phyloP scores from a whole-genome alignment of 352 stramenopile species.

The Blastocystis sp. region DNA sequence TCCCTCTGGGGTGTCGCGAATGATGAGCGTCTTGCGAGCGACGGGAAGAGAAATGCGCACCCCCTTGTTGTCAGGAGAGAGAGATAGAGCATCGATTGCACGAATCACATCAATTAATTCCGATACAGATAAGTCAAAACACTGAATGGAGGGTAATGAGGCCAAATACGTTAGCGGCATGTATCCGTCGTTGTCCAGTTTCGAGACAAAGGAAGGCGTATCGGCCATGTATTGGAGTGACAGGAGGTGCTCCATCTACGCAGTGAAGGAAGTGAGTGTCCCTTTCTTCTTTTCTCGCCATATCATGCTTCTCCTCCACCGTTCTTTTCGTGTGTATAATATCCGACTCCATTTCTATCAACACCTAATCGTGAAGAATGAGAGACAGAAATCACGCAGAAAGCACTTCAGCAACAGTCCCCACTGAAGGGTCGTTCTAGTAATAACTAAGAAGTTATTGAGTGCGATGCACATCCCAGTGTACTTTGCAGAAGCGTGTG shows the following conservation, averaged over 20 bases:
- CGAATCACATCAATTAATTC: conserved; percentile 36
- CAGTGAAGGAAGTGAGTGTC: not conserved
- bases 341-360: not conserved
- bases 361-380: not conserved
- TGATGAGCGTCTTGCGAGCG: conserved; percentile 60
- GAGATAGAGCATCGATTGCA: conserved; percentile 18
- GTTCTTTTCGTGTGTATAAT: not conserved
- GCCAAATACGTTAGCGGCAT: conserved; percentile 34
- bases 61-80: conserved; percentile 30
- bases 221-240: conserved; percentile 45
- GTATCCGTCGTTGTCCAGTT: conserved; percentile 58
- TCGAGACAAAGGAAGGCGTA: conserved; percentile 36
- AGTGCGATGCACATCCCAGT: not conserved
- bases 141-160: conserved; percentile 26
- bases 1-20: conserved; percentile 48
- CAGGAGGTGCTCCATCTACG: conserved; percentile 60
- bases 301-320: not conserved
- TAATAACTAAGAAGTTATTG: not conserved
- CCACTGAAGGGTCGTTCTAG: not conserved
- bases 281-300: not conserved
- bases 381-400: not conserved
- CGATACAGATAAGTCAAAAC: not conserved
- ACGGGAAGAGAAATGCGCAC: conserved; percentile 58
- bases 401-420: not conserved
- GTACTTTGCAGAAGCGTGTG: not conserved